Percentiles rank a stretch among this genome's conserved stretches.
phyloP scores from a whole-genome alignment of 257 asterid species.

The Capsicum chinense region DNA sequence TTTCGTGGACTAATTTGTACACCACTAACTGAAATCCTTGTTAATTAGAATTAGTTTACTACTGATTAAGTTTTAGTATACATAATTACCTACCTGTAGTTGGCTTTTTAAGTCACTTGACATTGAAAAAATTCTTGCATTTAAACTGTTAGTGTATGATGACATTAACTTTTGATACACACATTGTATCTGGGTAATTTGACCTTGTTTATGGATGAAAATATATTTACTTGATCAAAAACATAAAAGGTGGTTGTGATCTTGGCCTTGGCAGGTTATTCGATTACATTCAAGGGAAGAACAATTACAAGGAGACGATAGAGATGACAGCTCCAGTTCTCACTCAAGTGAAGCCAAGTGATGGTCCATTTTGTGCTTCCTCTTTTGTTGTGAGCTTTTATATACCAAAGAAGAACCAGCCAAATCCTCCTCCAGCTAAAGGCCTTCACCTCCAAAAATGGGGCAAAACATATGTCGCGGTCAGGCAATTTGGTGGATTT shows the following conservation, averaged over 20 bases:
- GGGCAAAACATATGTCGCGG: constrained; percentile 68
- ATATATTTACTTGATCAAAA: too few relatives aligned
- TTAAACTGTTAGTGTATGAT: too few relatives aligned
- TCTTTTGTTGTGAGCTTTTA: constrained; percentile 72
- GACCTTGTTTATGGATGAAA: too few relatives aligned
- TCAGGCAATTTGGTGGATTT: constrained; percentile 78
- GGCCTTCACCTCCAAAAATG: constrained; percentile 67
- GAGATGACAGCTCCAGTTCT: constrained; percentile 93
- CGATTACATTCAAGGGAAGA: constrained; percentile 75
- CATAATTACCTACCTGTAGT: too few relatives aligned
- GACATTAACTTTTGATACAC: too few relatives aligned
- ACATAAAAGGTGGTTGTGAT: background rate
- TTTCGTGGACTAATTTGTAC: too few relatives aligned
- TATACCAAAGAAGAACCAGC: constrained; percentile 75
- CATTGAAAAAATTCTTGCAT: too few relatives aligned
- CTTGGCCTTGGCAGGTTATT: constrained; percentile 55
- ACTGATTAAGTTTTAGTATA: too few relatives aligned
- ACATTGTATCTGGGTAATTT: too few relatives aligned
- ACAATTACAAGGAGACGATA: constrained; percentile 50
- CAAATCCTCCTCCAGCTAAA: constrained; percentile 66
- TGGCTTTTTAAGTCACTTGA: too few relatives aligned
- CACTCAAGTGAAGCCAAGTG: constrained; percentile 70
- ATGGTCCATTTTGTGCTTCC: constrained; percentile 83
- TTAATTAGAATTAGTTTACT: too few relatives aligned
- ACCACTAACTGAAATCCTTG: too few relatives aligned